Conservation (phyloP, 2,329 filamentous ascomycete species). For the Grosmannia clavigera region DNA sequence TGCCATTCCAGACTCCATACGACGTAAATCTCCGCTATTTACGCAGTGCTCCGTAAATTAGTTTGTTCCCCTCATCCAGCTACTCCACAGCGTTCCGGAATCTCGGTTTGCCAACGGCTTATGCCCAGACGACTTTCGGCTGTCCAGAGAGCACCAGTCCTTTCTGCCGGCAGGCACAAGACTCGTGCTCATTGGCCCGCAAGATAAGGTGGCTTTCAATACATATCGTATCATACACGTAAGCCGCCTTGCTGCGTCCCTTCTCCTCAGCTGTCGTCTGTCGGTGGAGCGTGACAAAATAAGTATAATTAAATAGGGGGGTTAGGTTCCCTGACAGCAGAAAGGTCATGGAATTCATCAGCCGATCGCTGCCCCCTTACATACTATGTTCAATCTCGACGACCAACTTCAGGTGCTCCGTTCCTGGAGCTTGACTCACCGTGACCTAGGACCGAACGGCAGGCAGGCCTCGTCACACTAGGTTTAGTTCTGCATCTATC, state of each 20-base stretch:
- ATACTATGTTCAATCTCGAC: background rate
- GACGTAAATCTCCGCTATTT: no score
- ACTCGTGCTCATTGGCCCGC: background rate
- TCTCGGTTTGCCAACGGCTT: slow-evolving; percentile 6
- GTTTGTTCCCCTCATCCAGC: background rate
- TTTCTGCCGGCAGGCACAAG: background rate
- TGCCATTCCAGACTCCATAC: background rate
- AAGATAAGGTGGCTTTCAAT: no score
- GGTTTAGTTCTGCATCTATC: slow-evolving; percentile 5
- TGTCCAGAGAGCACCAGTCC: background rate
- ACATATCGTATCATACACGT: background rate
- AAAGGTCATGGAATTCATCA: background rate
- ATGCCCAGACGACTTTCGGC: background rate
- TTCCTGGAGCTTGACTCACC: slow-evolving; percentile 4
- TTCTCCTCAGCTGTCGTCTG: background rate
- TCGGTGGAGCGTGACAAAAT: background rate
- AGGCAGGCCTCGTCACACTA: background rate
- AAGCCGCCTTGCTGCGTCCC: background rate
- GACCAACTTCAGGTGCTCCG: background rate
- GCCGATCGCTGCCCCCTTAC: background rate
- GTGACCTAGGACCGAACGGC: background rate
- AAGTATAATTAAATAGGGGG: background rate
- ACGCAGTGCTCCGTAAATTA: background rate
- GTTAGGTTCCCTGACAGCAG: background rate
- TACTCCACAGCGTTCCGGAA: slow-evolving; percentile 7